Evolutionary conservation across 352 stramenopile species (phyloP), one percentile per base, ranked within the genome.

Genomic region (Elongisporangium anandrum): DNA sequence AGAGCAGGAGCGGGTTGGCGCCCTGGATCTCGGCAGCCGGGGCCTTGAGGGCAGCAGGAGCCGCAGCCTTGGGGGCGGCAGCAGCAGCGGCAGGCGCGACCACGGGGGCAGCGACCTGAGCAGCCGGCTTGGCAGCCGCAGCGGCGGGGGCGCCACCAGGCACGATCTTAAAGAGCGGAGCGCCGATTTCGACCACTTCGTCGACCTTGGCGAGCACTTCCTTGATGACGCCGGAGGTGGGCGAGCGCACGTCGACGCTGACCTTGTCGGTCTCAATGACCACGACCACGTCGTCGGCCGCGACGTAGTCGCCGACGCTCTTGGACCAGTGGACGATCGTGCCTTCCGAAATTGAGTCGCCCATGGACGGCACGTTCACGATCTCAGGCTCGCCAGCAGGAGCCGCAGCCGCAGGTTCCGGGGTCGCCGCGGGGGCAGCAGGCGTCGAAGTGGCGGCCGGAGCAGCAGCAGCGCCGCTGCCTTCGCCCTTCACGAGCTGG

Each of bases 221-320:
- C 19, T 85, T 70, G 64, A 99, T 82, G 22, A 80, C 80, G 52
- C 97, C 97, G 8, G 77, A 72, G 66, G 96, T 90, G 7, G 89
- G 81, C 38, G 95, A 84, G 41, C 94, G 77, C 24, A 97, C 86
- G 55, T 96, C 88, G n/a, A 97, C 82, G 54, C 78, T 95, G 13
- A 95, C 78, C 70, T 90, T 99, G 71, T 99, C 97, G 0, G 96
- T 99, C 80, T 99, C 97, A 16, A 99, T 85, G 20, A 98, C 88
- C 12, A 98, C 79, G 0, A 99, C 89, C 16, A 99, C 94, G 48
- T 99, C 96, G 71, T 99, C 96, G 21, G 82, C 81, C 15, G 87
- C 72, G 34, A 98, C 90, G 19, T 85, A 84, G 69, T 99, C 96
- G 38, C 97, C 97, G 10, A 80, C 73, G 21, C 79, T 68, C 73